Percentiles rank a stretch among this genome's conserved stretches.
These are phyloP conservation scores for Cryptococcus jaspeensis DNA, from an alignment of 1,284 basidiomycete genomes.

Conservation along the genomic window DNA sequence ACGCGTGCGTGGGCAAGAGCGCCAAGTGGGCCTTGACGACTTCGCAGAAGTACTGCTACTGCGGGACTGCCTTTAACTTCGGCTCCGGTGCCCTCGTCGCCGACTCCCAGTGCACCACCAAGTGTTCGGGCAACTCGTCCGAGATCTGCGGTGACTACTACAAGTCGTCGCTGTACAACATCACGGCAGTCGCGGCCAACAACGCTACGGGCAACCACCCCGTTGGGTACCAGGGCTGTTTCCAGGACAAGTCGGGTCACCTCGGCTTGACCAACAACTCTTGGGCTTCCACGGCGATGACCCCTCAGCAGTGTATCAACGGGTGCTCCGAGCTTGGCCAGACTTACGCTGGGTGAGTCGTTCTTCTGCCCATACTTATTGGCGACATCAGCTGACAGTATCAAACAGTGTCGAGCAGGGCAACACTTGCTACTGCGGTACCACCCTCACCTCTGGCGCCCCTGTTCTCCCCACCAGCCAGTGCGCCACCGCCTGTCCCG, in stretches of 20 bases:
- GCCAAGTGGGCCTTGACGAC: not conserved
- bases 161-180: constrained; percentile 5
- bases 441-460: not conserved
- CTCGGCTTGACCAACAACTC: constrained; percentile 16
- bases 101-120: constrained; percentile 18
- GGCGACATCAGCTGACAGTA: not conserved
- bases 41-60: constrained; percentile 11
- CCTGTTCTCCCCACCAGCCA: not conserved
- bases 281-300: constrained; percentile 17
- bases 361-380: not conserved
- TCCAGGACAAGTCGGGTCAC: constrained; percentile 11
- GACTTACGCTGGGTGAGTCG: constrained; percentile 15
- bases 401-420: constrained; percentile 1
- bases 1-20: constrained; percentile 2
- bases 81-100: constrained; percentile 18
- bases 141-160: constrained; percentile 5
- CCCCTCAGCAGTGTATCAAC: constrained; percentile 23
- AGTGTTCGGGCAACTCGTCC: constrained; percentile 6
- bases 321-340: constrained; percentile 32
- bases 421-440: constrained; percentile 3
- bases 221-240: constrained; percentile 16
- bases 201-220: not conserved
- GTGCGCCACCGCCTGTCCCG: not conserved
- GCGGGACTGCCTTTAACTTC: constrained; percentile 19
- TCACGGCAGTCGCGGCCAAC: not conserved